Base-by-base conservation (phyloP, 805 yeast genomes). In the Candida parachauliodes region DNA sequence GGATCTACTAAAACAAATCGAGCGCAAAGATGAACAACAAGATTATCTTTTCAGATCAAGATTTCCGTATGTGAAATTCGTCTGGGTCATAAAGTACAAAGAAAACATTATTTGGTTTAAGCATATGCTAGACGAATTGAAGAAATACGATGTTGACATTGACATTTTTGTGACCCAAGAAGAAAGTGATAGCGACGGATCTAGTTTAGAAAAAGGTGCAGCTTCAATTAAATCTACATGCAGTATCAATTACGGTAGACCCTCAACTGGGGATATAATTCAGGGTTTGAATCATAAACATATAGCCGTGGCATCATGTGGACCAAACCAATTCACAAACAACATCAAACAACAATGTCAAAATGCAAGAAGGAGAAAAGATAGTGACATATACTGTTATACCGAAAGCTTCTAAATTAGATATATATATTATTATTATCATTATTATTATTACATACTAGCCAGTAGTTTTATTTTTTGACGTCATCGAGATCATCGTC, bases 351-450 rank as follows among this genome's bases (percentile, higher is more conserved):
- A 32, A 3, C 52, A 49, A 16, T 57, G 70, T 34, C 63, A 61
- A 33, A 49, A 45, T 24, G 50, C 52, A 37, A 49, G 62, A 17
- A 51, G 52, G 48, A 34, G 26, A n/a, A 44, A 55, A 25, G 51
- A 66, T 2, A 71, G 71, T 1, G 71, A 68, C 40, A 54, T 71
- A 27, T 68, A 69, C 44, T 62, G 68, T 45, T 65, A 65, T 43
- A 57, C 60, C 6, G 75, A 70, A 39, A 44, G 60, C n/a, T 60
- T 52, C 38, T 54, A 48, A 27, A 20, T 18, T 4, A 22, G n/a
- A 7, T 20, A 32, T 14, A n/a, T 22, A 32, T 15, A n/a, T n/a
- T n/a, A n/a, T n/a, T n/a, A n/a, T n/a, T n/a, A n/a, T n/a, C n/a
- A n/a, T n/a, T n/a, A n/a, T n/a, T n/a, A n/a, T n/a, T 24, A 19